Base-by-base conservation (phyloP, 768 basidiomycete genomes). In the Mycena vulgaris region DNA sequence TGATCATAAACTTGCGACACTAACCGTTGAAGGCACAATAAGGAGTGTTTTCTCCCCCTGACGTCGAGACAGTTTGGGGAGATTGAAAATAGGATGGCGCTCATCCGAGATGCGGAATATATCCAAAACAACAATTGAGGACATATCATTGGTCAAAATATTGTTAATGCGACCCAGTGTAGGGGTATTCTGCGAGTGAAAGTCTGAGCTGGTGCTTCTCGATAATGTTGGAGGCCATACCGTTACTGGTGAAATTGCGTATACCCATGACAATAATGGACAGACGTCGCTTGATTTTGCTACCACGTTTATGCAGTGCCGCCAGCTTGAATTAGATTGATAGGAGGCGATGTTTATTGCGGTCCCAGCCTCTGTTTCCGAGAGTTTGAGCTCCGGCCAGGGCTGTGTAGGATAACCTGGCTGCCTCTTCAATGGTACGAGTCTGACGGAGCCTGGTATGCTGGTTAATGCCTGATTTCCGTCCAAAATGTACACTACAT, bases 11-110 rank as follows among this genome's bases (percentile, higher is more conserved):
- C 27, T n/a, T n/a, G 28, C 8, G 17, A 2, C 28, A 59, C 63
- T 47, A 10, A 64, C 68, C 28, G 14, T 52, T 0, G 68, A 53
- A 11, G 52, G 61, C 30, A 69, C 57, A 21, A 69, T 58, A 1
- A 57, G 13, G 25, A 39, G 39, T 21, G 48, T 55, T 28, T 21
- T 13, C n/a, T 52, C 48, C 2, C 51, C 66, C 25, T 68, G 47
- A 2, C 28, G 58, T 2, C 59, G 66, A 9, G 45, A 37, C 3
- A 68, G 49, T 23, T 53, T 61, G 0, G 66, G 59, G 21, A 61
- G 59, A 33, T 61, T 60, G 49, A 39, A 68, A 8, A 68, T 35
- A 9, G 42, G 27, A 21, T 68, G 58, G 9, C 67, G 39, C 14
- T 47, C 45, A 47, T 59, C 58, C 9, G 42, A 45, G 19, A 59